These are phyloP conservation scores for Coemansia sp. DNA, from an alignment of 192 early-diverging fungal species.

Conservation along the genomic window DNA sequence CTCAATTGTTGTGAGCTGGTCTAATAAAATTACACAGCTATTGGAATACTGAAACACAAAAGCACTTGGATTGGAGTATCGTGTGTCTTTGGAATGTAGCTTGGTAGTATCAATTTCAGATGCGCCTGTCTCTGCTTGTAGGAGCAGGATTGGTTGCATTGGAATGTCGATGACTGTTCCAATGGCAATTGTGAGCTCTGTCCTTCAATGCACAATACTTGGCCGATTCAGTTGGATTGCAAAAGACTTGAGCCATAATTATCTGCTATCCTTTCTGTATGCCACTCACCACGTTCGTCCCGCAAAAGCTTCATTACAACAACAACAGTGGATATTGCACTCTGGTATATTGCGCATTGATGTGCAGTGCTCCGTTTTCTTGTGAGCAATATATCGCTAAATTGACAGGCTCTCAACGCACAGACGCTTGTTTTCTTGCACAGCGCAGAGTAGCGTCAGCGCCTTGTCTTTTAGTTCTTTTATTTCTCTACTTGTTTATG, in stretches of 20 bases:
- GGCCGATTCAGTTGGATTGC: not conserved
- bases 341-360: too few species aligned
- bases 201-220: not conserved
- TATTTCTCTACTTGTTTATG: not conserved
- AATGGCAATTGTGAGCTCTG: not conserved
- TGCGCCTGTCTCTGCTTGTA: not conserved
- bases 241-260: slow-evolving; percentile 1
- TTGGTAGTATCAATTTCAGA: not conserved
- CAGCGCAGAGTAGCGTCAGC: not conserved
- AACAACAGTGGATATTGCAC: not conserved
- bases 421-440: not conserved
- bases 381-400: not conserved
- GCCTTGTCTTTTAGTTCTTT: not conserved
- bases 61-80: not conserved
- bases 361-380: not conserved
- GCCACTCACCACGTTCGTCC: not conserved
- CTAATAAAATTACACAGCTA: not conserved
- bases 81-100: slow-evolving; percentile 1
- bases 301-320: not conserved
- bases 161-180: not conserved
- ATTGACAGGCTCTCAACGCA: not conserved
- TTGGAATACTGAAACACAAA: not conserved
- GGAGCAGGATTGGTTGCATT: not conserved
- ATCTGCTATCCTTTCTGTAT: not conserved
- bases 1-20: not conserved